Evolutionary conservation across 352 stramenopile species (phyloP).

Genomic region (Phytophthora megakarya): DNA sequence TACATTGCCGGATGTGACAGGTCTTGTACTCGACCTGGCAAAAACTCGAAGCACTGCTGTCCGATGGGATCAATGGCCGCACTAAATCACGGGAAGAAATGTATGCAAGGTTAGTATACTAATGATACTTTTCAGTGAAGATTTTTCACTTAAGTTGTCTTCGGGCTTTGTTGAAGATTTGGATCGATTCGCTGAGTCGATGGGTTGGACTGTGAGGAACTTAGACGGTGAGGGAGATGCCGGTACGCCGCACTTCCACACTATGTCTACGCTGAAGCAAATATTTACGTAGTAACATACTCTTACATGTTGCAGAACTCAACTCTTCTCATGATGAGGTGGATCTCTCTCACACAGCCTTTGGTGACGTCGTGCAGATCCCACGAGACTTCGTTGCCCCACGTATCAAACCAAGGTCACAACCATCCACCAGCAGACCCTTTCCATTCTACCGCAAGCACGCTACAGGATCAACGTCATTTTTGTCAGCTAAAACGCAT

Average conservation of each 20-base stretch:
- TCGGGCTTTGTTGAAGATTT: slow-evolving; percentile 42
- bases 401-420: background rate
- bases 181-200: slow-evolving; percentile 55
- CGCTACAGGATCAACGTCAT: slow-evolving; percentile 17
- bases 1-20: too few species aligned
- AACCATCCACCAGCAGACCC: slow-evolving; percentile 8
- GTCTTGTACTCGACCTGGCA: background rate
- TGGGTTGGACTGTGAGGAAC: slow-evolving; percentile 66
- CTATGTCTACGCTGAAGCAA: background rate
- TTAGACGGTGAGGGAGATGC: slow-evolving; percentile 11
- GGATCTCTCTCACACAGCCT: slow-evolving; percentile 43
- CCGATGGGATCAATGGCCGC: slow-evolving; percentile 12
- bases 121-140: background rate
- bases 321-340: slow-evolving; percentile 9
- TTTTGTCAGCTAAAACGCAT: slow-evolving; percentile 16
- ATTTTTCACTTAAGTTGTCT: background rate
- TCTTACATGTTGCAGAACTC: slow-evolving; percentile 1
- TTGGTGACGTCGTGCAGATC: slow-evolving; percentile 40
- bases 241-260: slow-evolving; percentile 13
- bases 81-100: slow-evolving; percentile 26
- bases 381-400: slow-evolving; percentile 55
- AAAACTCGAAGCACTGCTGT: background rate
- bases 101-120: slow-evolving; percentile 26
- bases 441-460: slow-evolving; percentile 44
- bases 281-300: background rate